Conservation (phyloP, 2,329 filamentous ascomycete genomes). For the Colletotrichum sojae region DNA sequence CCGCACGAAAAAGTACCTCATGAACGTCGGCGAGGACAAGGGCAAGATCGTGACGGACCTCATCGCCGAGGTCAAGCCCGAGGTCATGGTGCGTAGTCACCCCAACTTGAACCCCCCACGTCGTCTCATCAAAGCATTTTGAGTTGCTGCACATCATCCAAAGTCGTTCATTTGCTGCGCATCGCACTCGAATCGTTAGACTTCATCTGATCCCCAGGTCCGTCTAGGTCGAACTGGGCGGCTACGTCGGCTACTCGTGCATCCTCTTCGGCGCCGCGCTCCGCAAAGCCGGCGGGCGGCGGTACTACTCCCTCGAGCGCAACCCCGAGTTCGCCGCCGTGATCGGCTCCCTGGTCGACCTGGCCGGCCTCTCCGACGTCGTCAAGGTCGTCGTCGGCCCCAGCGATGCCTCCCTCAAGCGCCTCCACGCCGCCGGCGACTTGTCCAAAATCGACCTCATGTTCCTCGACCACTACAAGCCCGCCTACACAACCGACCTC, state of each 20-base stretch:
- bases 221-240: constrained; percentile 77
- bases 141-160: not conserved
- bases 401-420: constrained; percentile 75
- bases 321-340: constrained; percentile 82
- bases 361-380: constrained; percentile 79
- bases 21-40: constrained; percentile 85
- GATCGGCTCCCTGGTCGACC: constrained; percentile 76
- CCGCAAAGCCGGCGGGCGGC: constrained; percentile 69
- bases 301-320: constrained; percentile 80
- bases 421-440: constrained; percentile 67
- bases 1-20: constrained; percentile 77
- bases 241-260: constrained; percentile 86
- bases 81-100: constrained; percentile 67
- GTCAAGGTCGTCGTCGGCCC: constrained; percentile 80
- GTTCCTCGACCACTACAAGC: constrained; percentile 88
- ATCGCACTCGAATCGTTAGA: not conserved
- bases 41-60: constrained; percentile 78
- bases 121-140: too few relatives aligned
- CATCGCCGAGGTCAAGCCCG: constrained; percentile 76
- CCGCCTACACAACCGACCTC: constrained; percentile 80
- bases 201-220: constrained; percentile 1
- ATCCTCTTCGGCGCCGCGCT: constrained; percentile 81
- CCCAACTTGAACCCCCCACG: not conserved
- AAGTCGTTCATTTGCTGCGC: not conserved
- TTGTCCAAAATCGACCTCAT: constrained; percentile 77